Base-by-base conservation (phyloP, 2,329 filamentous ascomycete genomes). In the Gaeumannomyces sp. region DNA sequence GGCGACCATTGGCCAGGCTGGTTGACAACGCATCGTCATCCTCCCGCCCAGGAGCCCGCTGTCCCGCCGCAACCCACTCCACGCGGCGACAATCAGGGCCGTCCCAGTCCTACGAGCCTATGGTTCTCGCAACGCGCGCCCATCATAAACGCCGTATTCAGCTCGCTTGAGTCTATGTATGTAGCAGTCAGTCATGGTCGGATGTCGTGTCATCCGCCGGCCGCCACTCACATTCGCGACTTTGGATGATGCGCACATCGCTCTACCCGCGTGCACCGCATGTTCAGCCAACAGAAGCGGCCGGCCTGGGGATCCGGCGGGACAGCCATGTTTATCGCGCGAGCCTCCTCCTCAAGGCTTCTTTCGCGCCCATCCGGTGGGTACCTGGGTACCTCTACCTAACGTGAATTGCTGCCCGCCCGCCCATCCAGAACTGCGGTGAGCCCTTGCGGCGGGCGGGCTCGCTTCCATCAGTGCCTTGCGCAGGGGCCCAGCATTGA, bases 401-500 rank as follows among this genome's bases (percentile, higher is more conserved):
- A 45, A 45, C 16, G 16, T 19, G 38, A 45, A 53, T 53, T 53
- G 45, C 45, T 53, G 45, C 45, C 45, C 45, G 45, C 45, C 45
- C 45, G 35, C 35, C 35, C 35, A 45, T 19, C 33, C 33, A 25
- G 45, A 53, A 53, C 45, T 53, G 45, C 45, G 45, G 45, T 53
- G 45, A 53, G 45, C 45, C 45, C 19, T 53, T 53, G 45, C 22
- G 45, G 16, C 19, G 19, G 19, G 22, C 45, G 45, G 45, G 45
- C 45, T 53, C 45, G 45, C 45, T 53, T 53, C 45, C 45, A 53
- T 25, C 45, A 53, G 45, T 53, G 45, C 45, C 45, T 53, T 53
- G 45, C 45, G 45, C 45, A 53, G 45, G 45, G 45, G 45, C 45
- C 45, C 45, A 53, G 45, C 45, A 53, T 45, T 45, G 38, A 60